Evolutionary conservation across 352 stramenopile species (phyloP).

Genomic region (Phytophthora sojae): DNA sequence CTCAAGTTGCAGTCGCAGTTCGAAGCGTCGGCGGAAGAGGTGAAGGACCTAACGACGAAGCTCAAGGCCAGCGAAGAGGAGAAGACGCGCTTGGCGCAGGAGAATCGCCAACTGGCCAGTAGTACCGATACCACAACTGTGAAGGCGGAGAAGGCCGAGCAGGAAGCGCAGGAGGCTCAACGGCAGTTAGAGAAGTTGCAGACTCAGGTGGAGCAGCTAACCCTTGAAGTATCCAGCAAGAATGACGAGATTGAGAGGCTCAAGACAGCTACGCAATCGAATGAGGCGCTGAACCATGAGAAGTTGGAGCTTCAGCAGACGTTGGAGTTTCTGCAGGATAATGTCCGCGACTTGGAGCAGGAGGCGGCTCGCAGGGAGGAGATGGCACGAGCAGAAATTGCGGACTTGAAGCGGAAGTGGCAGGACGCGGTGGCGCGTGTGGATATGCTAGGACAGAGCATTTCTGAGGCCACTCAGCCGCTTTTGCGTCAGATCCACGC

Average conservation of each 20-base stretch:
- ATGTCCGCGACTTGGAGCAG: conserved; percentile 57
- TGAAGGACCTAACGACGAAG: conserved; percentile 56
- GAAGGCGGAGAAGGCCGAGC: conserved; percentile 47
- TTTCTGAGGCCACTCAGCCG: conserved; percentile 80
- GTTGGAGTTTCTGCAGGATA: conserved; percentile 69
- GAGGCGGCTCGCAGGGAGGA: conserved; percentile 71
- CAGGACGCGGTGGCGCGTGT: conserved; percentile 75
- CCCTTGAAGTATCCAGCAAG: conserved; percentile 43
- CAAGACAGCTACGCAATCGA: conserved; percentile 54
- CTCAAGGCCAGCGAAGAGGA: conserved; percentile 61
- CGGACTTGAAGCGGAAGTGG: conserved; percentile 81
- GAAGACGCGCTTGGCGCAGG: conserved; percentile 45
- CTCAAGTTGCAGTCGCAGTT: conserved; percentile 62
- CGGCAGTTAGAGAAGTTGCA: conserved; percentile 36
- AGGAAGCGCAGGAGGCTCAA: conserved; percentile 24
- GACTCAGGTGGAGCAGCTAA: conserved; percentile 38
- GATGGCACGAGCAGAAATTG: conserved; percentile 58
- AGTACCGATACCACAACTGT: conserved; percentile 32
- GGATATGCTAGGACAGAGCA: conserved; percentile 69
- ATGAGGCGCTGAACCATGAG: conserved; percentile 58
- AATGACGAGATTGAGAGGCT: conserved; percentile 47
- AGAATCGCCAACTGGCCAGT: conserved; percentile 45
- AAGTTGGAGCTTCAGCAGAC: conserved; percentile 69
- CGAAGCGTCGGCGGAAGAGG: conserved; percentile 54
- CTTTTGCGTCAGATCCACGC: conserved; percentile 75